Percentiles rank a stretch among this genome's conserved stretches.
These are phyloP conservation scores for Leucocoprinus leucothites DNA, from an alignment of 768 basidiomycete species.

Conservation along the genomic window DNA sequence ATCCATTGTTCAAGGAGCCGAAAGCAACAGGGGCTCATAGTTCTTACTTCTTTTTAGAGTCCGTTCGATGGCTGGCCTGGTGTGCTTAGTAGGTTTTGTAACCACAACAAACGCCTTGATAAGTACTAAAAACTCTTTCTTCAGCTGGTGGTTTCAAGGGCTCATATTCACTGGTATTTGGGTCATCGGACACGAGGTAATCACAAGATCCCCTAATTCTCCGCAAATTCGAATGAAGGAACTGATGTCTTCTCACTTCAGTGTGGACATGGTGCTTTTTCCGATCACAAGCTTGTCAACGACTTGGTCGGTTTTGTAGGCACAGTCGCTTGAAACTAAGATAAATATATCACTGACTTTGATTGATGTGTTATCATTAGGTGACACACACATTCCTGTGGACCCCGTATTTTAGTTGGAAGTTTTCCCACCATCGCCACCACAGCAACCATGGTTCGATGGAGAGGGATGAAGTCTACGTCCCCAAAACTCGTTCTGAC, in stretches of 20 bases:
- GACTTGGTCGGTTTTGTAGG: conserved; percentile 50
- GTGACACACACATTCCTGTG: conserved; percentile 43
- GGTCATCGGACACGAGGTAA: conserved; percentile 58
- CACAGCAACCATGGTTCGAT: conserved; percentile 50
- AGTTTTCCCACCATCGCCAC: conserved; percentile 51
- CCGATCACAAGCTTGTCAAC: conserved; percentile 43
- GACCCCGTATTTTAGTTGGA: conserved; percentile 56
- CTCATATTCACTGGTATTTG: conserved; percentile 57
- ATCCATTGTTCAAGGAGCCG: conserved; percentile 34
- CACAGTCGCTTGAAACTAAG: conserved; percentile 7
- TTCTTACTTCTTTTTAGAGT: conserved; percentile 33
- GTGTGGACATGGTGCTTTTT: conserved; percentile 60
- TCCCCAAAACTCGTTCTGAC: conserved; percentile 57
- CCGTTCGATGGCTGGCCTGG: conserved; percentile 43
- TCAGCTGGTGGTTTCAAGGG: conserved; percentile 61
- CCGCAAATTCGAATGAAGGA: not conserved
- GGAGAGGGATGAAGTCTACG: conserved; percentile 57
- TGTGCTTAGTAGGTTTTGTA: conserved; percentile 37
- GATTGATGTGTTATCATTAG: conserved; percentile 21
- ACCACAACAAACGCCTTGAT: not conserved
- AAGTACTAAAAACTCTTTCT: not conserved
- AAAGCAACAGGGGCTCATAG: conserved; percentile 20
- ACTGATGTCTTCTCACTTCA: conserved; percentile 18
- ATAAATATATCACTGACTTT: conserved; percentile 10
- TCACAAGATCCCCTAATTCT: conserved; percentile 1